Evolutionary conservation across 371 early-diverging fungal genomes (phyloP), one percentile per base, ranked within the genome.

Genomic region (Lichtheimia hyalospora): DNA sequence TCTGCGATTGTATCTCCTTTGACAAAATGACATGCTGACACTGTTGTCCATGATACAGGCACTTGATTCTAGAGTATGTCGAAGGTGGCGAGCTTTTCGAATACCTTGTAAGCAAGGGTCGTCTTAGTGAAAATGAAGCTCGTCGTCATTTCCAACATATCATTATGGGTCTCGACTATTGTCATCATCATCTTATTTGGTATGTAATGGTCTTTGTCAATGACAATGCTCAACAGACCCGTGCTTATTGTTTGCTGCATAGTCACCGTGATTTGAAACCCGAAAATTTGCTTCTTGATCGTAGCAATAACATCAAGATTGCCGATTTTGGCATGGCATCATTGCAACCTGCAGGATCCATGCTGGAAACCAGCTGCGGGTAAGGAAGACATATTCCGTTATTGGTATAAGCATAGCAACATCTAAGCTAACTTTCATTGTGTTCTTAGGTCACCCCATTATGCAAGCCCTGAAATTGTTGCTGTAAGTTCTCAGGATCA

Each of bases 251-350:
- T 23, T 43, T 18, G 24, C 41, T 43, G 21, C 13, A 55, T 64
- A 93, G 96, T 58, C 98, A 99, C 73, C 88, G 99, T 56, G 99
- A 99, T 74, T 77, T 99, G 25, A 99, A 99, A 67, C 96, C 97
- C 73, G 91, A 89, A 60, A 99, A 99, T 65, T 77, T 99, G 41
- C 81, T 99, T 61, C 77, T 99, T 23, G 95, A 96, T 70, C 76
- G 83, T 49, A 85, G 85, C 39, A 84, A 78, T 53, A 88, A 85
- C 51, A 88, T 95, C 66, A 94, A 92, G 62, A 87, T 91, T 69
- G 93, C 91, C 20, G 92, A 93, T 70, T 93, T 91, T 66, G 92
- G 93, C 41, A 90, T 93, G 91, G 93, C 93, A 0, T 87, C 86
- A 15, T 64, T 91, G 54, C 92, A 91, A 66, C 87, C 85, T 16